Conservation (phyloP, 2,329 filamentous ascomycete species). For the Colletotrichum sp. region DNA sequence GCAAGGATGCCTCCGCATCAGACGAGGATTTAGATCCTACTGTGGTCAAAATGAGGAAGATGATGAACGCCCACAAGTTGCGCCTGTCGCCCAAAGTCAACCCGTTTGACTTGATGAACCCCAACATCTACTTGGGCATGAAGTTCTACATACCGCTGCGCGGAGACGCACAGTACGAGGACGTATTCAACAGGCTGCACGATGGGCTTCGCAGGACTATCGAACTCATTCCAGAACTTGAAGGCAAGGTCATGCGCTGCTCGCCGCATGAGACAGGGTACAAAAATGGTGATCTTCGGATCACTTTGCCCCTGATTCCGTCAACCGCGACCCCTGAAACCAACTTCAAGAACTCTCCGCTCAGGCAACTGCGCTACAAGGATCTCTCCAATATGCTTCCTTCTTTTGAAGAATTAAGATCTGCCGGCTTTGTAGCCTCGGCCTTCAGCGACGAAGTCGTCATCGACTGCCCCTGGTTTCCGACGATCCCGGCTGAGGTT, state of each 20-base stretch:
- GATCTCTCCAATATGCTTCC: background rate
- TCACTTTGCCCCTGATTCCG: background rate
- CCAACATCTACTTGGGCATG: background rate
- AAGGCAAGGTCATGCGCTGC: background rate
- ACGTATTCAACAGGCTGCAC: background rate
- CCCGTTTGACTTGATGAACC: background rate
- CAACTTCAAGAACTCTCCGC: background rate
- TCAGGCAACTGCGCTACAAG: background rate
- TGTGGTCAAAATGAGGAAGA: background rate
- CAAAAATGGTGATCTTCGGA: background rate
- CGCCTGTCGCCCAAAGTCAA: background rate
- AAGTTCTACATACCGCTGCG: background rate
- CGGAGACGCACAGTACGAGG: background rate
- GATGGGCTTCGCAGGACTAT: background rate
- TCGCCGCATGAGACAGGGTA: background rate
- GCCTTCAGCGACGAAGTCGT: background rate
- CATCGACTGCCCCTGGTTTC: background rate
- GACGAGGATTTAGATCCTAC: background rate
- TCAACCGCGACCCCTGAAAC: background rate
- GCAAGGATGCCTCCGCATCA: background rate
- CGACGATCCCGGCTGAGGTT: background rate
- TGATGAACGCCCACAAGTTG: background rate
- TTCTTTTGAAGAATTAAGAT: background rate
- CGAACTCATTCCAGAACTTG: background rate
- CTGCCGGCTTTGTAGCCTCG: background rate